phyloP scores from a whole-genome alignment of 768 basidiomycete genomes.

The Amanita muscaria region DNA sequence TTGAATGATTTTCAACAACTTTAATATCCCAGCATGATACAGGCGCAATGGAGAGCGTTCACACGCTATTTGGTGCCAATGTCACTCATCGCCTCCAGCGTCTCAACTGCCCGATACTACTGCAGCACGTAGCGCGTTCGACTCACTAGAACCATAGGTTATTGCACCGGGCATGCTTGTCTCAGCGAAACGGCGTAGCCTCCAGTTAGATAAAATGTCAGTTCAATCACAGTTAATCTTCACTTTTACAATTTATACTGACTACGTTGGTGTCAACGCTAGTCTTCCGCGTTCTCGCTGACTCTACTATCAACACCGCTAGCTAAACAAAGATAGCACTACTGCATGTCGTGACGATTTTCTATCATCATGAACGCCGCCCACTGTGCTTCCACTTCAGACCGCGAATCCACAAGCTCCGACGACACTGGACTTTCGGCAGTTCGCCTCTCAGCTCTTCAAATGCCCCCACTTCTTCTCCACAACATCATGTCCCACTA shows the following conservation, averaged over 20 bases:
- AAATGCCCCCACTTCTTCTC: conserved; percentile 16
- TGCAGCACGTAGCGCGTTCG: too few relatives aligned
- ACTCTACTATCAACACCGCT: too few relatives aligned
- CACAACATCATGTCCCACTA: conserved; percentile 14
- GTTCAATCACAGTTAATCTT: neutral
- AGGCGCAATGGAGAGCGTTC: too few relatives aligned
- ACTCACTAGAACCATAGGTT: too few relatives aligned
- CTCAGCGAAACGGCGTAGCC: conserved; percentile 39
- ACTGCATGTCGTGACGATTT: too few relatives aligned
- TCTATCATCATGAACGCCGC: conserved; percentile 34
- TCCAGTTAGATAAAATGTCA: conserved; percentile 27
- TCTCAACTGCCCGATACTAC: too few relatives aligned
- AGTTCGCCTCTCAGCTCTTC: conserved; percentile 9
- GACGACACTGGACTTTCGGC: conserved; percentile 16
- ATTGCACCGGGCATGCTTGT: too few relatives aligned
- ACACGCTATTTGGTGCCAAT: too few relatives aligned
- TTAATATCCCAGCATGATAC: too few relatives aligned
- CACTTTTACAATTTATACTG: neutral
- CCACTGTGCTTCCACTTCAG: conserved; percentile 25
- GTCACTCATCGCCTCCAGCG: too few relatives aligned
- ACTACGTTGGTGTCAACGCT: neutral
- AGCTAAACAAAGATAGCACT: too few relatives aligned
- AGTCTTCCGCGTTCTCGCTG: conserved; percentile 4
- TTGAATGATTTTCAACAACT: too few relatives aligned
- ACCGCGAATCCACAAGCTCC: conserved; percentile 15